Evolutionary conservation across 208 protist genomes (phyloP), one percentile per base, ranked within the genome.

Genomic region (Acanthamoeba lenticulata): DNA sequence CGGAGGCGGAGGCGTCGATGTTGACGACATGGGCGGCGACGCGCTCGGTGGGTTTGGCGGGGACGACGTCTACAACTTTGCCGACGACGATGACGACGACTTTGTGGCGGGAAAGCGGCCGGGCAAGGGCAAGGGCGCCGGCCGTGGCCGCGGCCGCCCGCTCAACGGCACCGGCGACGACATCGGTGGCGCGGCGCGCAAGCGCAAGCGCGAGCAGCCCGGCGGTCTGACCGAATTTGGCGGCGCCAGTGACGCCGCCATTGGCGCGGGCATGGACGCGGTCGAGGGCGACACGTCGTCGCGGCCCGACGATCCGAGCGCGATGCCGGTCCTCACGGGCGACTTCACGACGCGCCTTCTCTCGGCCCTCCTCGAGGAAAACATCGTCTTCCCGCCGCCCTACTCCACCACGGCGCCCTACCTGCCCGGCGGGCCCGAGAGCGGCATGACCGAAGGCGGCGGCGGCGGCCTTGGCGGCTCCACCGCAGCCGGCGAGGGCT

Each of bases 341-440:
- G 85, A 91, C 34, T 91, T 91, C 24, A 91, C 85, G 21, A 52
- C 85, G 32, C 85, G 85, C 27, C 38, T 91, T 1, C 38, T 91
- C 5, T 62, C 85, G 38, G 85, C 85, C 15, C 57, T 91, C 27
- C 62, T 91, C 21, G 85, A 91, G 55, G 85, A 91, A 34, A 91
- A 91, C 85, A 69, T 91, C 34, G 34, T 91, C 57, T 91, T 91
- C 42, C 85, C 85, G 21, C 49, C 85, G 29, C 52, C 85, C 11
- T 69, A 72, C 34, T 47, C 85, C 47, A 91, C 52, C 27, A 72
- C 85, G 3, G 85, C 57, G n/a, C 85, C 85, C 42, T 69, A 91
- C 34, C 42, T 42, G 45, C 45, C 85, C 17, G 55, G 45, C 19
- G 85, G 85, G 4, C 45, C 77, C 32, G 38, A 55, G 32, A 15